Percentiles rank a stretch among this genome's conserved stretches.
Evolutionary conservation across 1,284 basidiomycete genomes (phyloP).

Genomic region (Acaromyces ingoldii): DNA sequence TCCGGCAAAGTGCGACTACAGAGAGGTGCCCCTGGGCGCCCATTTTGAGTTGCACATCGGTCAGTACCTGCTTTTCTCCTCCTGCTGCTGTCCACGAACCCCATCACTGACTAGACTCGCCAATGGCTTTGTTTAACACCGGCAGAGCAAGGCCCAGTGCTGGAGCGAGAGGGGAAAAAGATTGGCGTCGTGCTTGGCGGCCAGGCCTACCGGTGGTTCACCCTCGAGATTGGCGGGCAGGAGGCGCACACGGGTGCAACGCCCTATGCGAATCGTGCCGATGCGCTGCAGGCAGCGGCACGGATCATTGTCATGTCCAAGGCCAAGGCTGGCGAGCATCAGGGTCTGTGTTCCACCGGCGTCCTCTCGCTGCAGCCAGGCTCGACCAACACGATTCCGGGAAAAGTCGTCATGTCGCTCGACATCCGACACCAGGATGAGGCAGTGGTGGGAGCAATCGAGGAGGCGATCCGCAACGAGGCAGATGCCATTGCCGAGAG

Average conservation of each 20-base stretch:
- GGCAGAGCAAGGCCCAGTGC: slow-evolving; percentile 45
- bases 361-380: background rate
- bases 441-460: background rate
- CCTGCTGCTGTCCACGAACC: too few species aligned
- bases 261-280: slow-evolving; percentile 23
- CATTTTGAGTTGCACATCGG: slow-evolving; percentile 48
- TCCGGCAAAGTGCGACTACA: background rate
- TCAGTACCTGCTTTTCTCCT: too few species aligned
- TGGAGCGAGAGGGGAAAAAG: slow-evolving; percentile 22
- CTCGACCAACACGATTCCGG: background rate
- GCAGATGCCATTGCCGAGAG: background rate
- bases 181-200: slow-evolving; percentile 24
- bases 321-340: background rate
- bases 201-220: slow-evolving; percentile 37
- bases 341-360: background rate
- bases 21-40: slow-evolving; percentile 22
- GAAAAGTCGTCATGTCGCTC: background rate
- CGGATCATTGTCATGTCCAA: slow-evolving; percentile 20
- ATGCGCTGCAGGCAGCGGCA: slow-evolving; percentile 31
- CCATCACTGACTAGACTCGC: too few species aligned
- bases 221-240: slow-evolving; percentile 27
- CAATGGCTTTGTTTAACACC: too few species aligned
- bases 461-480: background rate
- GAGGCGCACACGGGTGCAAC: slow-evolving; percentile 39
- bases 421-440: background rate